Conservation (phyloP, 164 flowering plant genomes). For the Annona squamosa region DNA sequence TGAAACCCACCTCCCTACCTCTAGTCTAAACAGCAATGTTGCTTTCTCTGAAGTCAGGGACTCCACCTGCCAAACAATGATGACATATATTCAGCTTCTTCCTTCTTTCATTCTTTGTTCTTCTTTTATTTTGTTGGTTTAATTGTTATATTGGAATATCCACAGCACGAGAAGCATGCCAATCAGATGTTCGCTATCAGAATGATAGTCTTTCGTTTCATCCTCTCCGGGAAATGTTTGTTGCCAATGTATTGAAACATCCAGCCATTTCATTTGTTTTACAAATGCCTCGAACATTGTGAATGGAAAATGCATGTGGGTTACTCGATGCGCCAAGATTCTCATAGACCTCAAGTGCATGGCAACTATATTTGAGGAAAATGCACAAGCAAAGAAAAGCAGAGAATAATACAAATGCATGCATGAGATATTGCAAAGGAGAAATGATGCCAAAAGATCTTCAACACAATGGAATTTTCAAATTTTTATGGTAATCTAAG, state of each 20-base stretch:
- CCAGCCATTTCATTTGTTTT: no score
- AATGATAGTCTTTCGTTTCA: not conserved
- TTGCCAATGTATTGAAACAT: no score
- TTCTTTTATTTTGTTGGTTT: no score
- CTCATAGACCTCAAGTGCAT: not conserved
- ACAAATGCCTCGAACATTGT: no score
- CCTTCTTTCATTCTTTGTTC: not conserved
- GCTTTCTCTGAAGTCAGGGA: slow-evolving; percentile 91
- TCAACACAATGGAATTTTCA: not conserved
- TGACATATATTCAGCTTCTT: not conserved
- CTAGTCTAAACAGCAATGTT: slow-evolving; percentile 62
- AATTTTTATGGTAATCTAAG: no score
- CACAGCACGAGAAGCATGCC: not conserved
- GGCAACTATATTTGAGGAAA: not conserved
- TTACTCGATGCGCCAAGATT: no score
- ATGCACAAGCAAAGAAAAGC: not conserved
- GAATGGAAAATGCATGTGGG: no score
- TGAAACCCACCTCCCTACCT: slow-evolving; percentile 37
- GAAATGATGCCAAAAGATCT: not conserved
- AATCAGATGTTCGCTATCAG: not conserved
- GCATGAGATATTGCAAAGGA: not conserved
- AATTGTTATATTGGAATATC: not conserved
- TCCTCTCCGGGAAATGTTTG: not conserved
- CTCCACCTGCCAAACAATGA: slow-evolving; percentile 52
- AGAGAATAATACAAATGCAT: not conserved